Evolutionary conservation across 345 rosid species (phyloP), one percentile per base, ranked within the genome.

Genomic region (Moricandia moricandioides): DNA sequence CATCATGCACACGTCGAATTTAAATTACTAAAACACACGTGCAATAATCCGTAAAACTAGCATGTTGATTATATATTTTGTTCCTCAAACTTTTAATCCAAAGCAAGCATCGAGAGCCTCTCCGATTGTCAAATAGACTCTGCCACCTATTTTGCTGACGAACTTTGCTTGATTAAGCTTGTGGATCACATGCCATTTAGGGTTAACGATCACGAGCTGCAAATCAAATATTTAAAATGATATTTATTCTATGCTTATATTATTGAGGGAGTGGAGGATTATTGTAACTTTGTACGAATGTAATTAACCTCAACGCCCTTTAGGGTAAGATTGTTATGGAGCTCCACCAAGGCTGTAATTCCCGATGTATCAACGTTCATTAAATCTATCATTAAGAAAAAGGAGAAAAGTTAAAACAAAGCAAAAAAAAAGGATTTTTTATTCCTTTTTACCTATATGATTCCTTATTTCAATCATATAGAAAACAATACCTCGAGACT

Each of bases 111-210:
- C 92, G 35, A 86, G 61, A 57, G 98, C 96, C 81, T 91, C 98
- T 26, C 75, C 88, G 55, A 91, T 79, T 5, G 88, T 88, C 64
- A 91, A 66, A 78, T 78, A 91, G 63, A 89, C 75, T 74, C 78
- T 87, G 73, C 90, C 92, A 74, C 90, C 89, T 18, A 88, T 80
- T 78, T 78, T 86, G 40, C 43, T 73, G 73, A 80, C 85, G 72
- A 85, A 85, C 62, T 85, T 85, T 34, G 89, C 80, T 64, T 82
- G 17, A 82, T 73, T 93, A 76, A 93, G 82, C 86, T 91, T 93
- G 85, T 91, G 90, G 57, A 85, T 81, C 75, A 93, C 97, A 80
- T 86, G 82, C 96, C 97, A 91, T 78, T 82, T 89, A 1, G 97
- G 98, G 71, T 87, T 91, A 11, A 82, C 83, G 51, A 93, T 80